Percentiles rank a stretch among this genome's conserved stretches.
phyloP scores from a whole-genome alignment of 371 early-diverging fungal species.

The Umbelopsis sp. region DNA sequence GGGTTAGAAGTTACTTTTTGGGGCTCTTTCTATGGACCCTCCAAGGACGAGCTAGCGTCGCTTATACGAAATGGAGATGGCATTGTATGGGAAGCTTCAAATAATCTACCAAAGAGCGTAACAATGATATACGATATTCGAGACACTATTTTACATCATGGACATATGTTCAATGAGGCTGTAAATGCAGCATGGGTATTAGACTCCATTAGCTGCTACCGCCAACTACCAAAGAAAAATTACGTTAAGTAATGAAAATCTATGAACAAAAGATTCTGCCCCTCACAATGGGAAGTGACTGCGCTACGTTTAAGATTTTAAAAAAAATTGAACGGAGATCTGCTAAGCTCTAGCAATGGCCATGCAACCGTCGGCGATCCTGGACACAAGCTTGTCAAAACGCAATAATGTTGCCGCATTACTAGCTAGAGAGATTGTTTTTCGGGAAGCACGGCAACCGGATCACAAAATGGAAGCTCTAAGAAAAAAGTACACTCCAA shows the following conservation, averaged over 20 bases:
- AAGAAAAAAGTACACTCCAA: slow-evolving; percentile 60
- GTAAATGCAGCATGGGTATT: slow-evolving; percentile 90
- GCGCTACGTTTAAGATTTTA: background rate
- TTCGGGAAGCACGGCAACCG: slow-evolving; percentile 54
- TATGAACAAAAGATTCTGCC: background rate
- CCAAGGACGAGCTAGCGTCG: background rate
- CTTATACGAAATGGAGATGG: background rate
- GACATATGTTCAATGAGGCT: background rate
- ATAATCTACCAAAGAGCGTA: background rate
- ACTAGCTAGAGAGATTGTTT: slow-evolving; percentile 60
- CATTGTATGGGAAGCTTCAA: background rate
- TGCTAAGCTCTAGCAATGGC: background rate
- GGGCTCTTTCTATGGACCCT: background rate
- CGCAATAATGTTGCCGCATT: slow-evolving; percentile 51
- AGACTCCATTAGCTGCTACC: slow-evolving; percentile 94
- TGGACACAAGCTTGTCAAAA: slow-evolving; percentile 34
- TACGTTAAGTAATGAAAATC: background rate
- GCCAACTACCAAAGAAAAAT: background rate
- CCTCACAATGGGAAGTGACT: background rate
- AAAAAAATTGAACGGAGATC: background rate
- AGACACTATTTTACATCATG: background rate
- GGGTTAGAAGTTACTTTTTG: background rate
- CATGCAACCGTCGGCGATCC: slow-evolving; percentile 17
- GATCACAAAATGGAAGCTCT: slow-evolving; percentile 61
- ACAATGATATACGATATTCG: background rate